Percentiles rank a stretch among this genome's conserved stretches.
Conservation (phyloP, 371 early-diverging fungal genomes). For the Mortierella sp. region DNA sequence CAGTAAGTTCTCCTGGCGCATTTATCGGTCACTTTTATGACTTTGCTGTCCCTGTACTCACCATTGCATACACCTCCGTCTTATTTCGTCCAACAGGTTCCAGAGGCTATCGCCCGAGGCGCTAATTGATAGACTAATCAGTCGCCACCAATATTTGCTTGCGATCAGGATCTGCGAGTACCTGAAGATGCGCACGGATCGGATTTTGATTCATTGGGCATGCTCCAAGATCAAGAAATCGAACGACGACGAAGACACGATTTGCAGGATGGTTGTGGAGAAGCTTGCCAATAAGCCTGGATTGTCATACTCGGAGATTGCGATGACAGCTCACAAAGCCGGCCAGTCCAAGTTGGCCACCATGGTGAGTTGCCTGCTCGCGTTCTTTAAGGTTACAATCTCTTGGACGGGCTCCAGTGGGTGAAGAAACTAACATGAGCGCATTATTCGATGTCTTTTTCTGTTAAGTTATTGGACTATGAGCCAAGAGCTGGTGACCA, state of each 20-base stretch:
- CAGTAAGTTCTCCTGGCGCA: constrained; percentile 72
- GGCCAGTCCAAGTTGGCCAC: constrained; percentile 93
- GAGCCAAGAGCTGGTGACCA: constrained; percentile 96
- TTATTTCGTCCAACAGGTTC: constrained; percentile 63
- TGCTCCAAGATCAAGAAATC: constrained; percentile 93
- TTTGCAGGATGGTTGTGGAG: constrained; percentile 83
- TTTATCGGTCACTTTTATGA: background rate
- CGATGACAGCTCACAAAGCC: constrained; percentile 89
- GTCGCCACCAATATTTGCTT: constrained; percentile 87
- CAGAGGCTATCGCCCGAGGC: constrained; percentile 82
- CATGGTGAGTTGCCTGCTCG: constrained; percentile 64
- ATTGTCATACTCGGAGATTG: constrained; percentile 92
- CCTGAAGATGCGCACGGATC: constrained; percentile 82
- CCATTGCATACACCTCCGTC: background rate
- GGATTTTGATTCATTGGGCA: constrained; percentile 96
- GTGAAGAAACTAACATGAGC: background rate
- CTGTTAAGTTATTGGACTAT: constrained; percentile 81
- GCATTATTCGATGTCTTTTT: background rate
- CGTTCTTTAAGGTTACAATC: constrained; percentile 2
- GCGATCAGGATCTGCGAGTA: constrained; percentile 91
- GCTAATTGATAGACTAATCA: constrained; percentile 85
- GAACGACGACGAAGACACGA: constrained; percentile 88
- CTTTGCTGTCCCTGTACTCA: background rate
- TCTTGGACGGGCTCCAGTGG: background rate
- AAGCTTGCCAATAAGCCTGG: constrained; percentile 82